phyloP scores from a whole-genome alignment of 176 grass and related monocot species.

The Oryza nivara region DNA sequence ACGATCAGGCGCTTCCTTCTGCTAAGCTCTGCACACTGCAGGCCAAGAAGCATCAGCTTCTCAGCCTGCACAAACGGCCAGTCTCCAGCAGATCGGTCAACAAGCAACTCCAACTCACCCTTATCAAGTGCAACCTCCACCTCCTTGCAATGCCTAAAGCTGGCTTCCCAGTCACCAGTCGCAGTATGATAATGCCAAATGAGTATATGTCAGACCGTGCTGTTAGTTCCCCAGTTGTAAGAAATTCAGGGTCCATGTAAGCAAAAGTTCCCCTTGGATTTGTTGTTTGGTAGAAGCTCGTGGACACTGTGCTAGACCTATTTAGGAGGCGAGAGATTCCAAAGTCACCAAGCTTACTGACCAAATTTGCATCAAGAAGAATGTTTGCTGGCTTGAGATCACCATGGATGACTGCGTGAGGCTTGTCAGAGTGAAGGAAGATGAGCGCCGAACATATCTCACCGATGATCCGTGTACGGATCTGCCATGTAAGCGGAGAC shows the following conservation, averaged over 20 bases:
- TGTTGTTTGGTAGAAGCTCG: slow-evolving; percentile 41
- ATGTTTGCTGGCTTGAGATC: slow-evolving; percentile 74
- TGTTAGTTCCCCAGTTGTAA: slow-evolving; percentile 58
- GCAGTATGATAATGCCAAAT: slow-evolving; percentile 71
- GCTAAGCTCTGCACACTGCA: slow-evolving; percentile 68
- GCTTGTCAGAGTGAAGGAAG: slow-evolving; percentile 75
- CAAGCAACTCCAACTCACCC: slow-evolving; percentile 44
- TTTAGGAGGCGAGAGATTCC: slow-evolving; percentile 60
- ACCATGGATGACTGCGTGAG: slow-evolving; percentile 59
- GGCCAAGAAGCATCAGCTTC: slow-evolving; percentile 70
- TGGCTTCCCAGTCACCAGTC: slow-evolving; percentile 68
- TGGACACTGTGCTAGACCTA: slow-evolving; percentile 47
- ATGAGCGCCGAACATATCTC: slow-evolving; percentile 78
- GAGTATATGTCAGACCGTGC: slow-evolving; percentile 77
- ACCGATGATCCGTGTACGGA: slow-evolving; percentile 60
- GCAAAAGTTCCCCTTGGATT: slow-evolving; percentile 55
- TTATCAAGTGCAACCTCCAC: slow-evolving; percentile 67
- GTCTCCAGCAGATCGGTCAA: slow-evolving; percentile 62
- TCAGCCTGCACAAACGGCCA: slow-evolving; percentile 84
- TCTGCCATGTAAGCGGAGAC: slow-evolving; percentile 64
- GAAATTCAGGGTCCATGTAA: slow-evolving; percentile 81
- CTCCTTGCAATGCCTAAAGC: slow-evolving; percentile 55
- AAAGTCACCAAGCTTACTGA: slow-evolving; percentile 69
- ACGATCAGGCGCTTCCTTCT: slow-evolving; percentile 51
- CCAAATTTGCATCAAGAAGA: slow-evolving; percentile 74